Base-by-base conservation (phyloP, 2,329 filamentous ascomycete species). In the Ophiosphaerella herpotricha region DNA sequence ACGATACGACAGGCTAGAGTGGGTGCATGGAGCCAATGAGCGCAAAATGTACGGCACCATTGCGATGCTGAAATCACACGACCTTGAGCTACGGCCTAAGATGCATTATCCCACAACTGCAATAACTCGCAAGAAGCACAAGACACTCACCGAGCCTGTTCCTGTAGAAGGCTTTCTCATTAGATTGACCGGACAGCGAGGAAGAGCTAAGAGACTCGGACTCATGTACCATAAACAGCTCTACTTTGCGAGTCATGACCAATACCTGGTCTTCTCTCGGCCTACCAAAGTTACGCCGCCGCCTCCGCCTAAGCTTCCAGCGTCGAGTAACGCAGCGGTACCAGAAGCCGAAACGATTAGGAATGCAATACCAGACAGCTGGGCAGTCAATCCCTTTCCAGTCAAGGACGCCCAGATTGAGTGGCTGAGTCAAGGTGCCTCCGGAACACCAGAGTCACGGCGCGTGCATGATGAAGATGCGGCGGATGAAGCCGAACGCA, bases 41-140 rank as follows among this genome's bases (percentile, higher is more conserved):
- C 79, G 84, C 57, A 83, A 82, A 52, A 88, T 88, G 85, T 87
- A 87, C 55, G 85, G 85, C 32, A 82, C 84, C 0, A 83, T 88
- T 55, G 85, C 83, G 29, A 87, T 88, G 85, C 77, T 82, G 55
- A 80, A 79, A 42, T 84, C 85, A 2, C 85, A 88, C 63, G 85
- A 88, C 43, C 78, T 88, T 13, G 85, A 88, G 65, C 68, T 88
- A 34, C 79, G 85, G 3, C 84, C 85, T 0, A 86, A 87, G 64
- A 75, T 81, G 46, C 85, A 88, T 64, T 88, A 87, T 60, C 80
- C 84, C 2, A 83, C 82, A 2, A 75, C 68, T 13, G 74, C 77
- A 4, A 73, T 75, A 21, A 69, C 71, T 1, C 69, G 69, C 6
- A 73, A 70, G 51, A 73, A 71, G 48, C 61, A 70, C 18, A 75